Base-by-base conservation (phyloP, 1,284 basidiomycete genomes). In the Leccinum pachyderme region DNA sequence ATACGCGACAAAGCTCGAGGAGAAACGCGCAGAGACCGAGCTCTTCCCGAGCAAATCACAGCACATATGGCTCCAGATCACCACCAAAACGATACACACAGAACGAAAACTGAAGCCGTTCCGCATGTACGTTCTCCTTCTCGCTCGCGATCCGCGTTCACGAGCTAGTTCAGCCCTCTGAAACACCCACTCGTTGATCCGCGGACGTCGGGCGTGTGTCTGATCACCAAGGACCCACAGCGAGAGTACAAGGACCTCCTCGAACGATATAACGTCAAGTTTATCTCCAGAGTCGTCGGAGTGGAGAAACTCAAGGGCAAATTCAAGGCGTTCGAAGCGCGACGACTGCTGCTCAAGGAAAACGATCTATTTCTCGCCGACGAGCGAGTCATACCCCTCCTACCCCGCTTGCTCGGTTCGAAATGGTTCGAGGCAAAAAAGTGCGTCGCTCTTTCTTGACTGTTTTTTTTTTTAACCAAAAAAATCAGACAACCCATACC, bases 341-440 rank as follows among this genome's bases (percentile, higher is more conserved):
- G 95, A 45, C 76, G 95, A 46, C 77, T 90, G 69, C 74, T 99
- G 33, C 75, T 96, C 63, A 88, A 89, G 67, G 93, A 96, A 69
- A 91, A 97, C 64, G 94, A 88, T 6, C 67, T 98, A 59, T 99
- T 98, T 75, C 79, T 99, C 33, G 94, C 93, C 22, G 96, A 99
- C 73, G 91, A 96, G 61, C 80, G 95, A 37, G 82, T 99, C 37
- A 77, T 97, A 25, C 87, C 90, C n/a, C 74, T 94, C 53, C 80
- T 98, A 58, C 96, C 96, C 3, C 86, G 84, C 57, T 73, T 98
- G 47, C 79, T 98, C 5, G 97, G 96, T 24, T 89, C 85, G 58
- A 91, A 89, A 63, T 98, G 94, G 80, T 95, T 98, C 63, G 82
- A 92, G 24, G 91, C 93, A 1, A 98, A 98, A 75, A 99, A 98